Percentiles rank a stretch among this genome's conserved stretches.
These are phyloP conservation scores for Penicillium sp. DNA, from an alignment of 2,329 filamentous ascomycete species.

Conservation along the genomic window DNA sequence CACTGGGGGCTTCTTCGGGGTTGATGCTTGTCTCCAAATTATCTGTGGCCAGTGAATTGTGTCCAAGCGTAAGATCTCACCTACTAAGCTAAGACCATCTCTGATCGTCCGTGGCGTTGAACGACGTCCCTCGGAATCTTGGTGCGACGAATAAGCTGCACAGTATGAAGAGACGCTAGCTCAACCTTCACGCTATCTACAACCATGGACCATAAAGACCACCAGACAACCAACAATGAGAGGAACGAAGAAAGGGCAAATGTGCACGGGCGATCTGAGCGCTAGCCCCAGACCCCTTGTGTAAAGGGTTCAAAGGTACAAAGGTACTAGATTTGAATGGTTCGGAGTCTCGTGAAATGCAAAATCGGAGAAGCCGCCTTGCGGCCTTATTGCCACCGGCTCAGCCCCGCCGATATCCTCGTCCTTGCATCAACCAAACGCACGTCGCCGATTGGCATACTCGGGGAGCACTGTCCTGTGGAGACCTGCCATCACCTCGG, in stretches of 20 bases:
- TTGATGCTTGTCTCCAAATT: not conserved
- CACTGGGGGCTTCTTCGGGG: not conserved
- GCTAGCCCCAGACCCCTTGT: slow-evolving; percentile 13
- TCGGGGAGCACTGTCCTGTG: slow-evolving; percentile 12
- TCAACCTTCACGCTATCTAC: slow-evolving; percentile 7
- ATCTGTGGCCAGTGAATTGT: slow-evolving; percentile 9
- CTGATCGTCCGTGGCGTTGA: slow-evolving; percentile 6
- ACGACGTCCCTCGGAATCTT: slow-evolving; percentile 6
- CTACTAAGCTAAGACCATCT: slow-evolving; percentile 8
- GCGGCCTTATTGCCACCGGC: slow-evolving; percentile 24
- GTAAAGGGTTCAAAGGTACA: not conserved
- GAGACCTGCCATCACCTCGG: slow-evolving; percentile 9
- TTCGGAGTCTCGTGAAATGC: not conserved
- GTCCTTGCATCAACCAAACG: slow-evolving; percentile 25
- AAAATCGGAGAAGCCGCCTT: slow-evolving; percentile 1
- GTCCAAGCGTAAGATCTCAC: slow-evolving; percentile 8
- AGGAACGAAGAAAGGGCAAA: not conserved
- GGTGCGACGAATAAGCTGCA: slow-evolving; percentile 6
- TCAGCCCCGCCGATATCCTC: slow-evolving; percentile 22
- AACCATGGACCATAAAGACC: slow-evolving; percentile 8
- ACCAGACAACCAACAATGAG: not conserved
- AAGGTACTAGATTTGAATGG: not conserved
- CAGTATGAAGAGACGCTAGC: slow-evolving; percentile 2
- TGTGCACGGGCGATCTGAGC: slow-evolving; percentile 21
- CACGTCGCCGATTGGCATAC: slow-evolving; percentile 7